Evolutionary conservation across 1,284 basidiomycete genomes (phyloP), one percentile per base, ranked within the genome.

Genomic region (Ceratobasidium sp.): DNA sequence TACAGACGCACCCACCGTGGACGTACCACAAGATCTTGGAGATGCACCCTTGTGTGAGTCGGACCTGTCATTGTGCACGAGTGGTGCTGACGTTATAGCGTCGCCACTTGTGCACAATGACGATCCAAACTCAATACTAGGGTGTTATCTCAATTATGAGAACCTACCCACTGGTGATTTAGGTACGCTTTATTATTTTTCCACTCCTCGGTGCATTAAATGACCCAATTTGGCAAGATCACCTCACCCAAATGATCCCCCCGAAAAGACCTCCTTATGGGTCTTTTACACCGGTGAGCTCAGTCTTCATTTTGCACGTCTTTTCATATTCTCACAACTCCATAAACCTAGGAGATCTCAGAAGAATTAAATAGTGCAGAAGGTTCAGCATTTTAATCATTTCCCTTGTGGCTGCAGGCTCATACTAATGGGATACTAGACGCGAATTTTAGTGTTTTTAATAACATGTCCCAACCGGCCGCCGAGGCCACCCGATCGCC

Each of bases 71-170:
- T 52, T 18, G 50, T 52, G 50, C 50, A 52, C 50, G 50, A 52
- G 50, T 20, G 50, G 16, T n/a, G n/a, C 50, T 52, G 50, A 52
- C 16, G 1, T 18, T 20, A n/a, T 52, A 52, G 50, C 50, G 50
- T 52, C 50, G n/a, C 50, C 50, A n/a, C 50, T 52, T n/a, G 50
- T 52, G 50, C 50, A 52, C 50, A 52, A 52, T 52, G 50, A 52
- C 50, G n/a, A 20, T 52, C 50, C 50, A 52, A 52, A 52, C 50
- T 52, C 50, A 52, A 52, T 4, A 3, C 2, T n/a, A 52, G 50
- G 50, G n/a, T n/a, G n/a, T 52, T 6, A 18, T 6, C 50, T 52
- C 50, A 52, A n/a, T n/a, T 52, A 52, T n/a, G 18, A 52, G 50
- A 52, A n/a, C 50, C 50, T n/a, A n/a, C 18, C 18, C 50, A 52